Evolutionary conservation across 2,329 filamentous ascomycete species (phyloP).

Genomic region (Aspergillus nomiae): DNA sequence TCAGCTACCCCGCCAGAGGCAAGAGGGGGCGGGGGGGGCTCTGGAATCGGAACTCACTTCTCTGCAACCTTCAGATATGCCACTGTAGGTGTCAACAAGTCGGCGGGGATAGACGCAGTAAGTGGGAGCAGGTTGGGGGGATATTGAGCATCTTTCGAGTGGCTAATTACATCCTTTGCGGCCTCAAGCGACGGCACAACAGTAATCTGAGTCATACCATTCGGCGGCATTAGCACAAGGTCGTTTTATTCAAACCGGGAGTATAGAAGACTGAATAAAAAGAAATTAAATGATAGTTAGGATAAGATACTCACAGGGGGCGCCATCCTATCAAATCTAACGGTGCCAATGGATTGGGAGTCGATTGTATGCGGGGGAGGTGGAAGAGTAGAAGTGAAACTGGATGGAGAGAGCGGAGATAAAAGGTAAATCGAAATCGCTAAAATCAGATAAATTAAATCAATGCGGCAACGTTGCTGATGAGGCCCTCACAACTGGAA

Average conservation of each 20-base stretch:
- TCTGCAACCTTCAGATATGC: slow-evolving; percentile 90
- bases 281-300: not conserved
- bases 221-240: not conserved
- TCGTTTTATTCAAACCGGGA: not conserved
- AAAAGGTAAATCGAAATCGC: not conserved
- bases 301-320: slow-evolving; percentile 26
- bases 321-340: slow-evolving; percentile 24
- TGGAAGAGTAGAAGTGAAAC: slow-evolving; percentile 9
- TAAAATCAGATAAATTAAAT: not conserved
- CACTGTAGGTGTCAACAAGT: slow-evolving; percentile 90
- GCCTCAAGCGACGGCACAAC: slow-evolving; percentile 65
- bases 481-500: not conserved
- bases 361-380: slow-evolving; percentile 21
- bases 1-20: slow-evolving; percentile 13
- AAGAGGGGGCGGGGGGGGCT: not conserved
- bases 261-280: not conserved
- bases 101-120: slow-evolving; percentile 82
- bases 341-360: slow-evolving; percentile 4
- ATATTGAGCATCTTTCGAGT: slow-evolving; percentile 54
- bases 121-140: slow-evolving; percentile 79
- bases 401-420: not conserved
- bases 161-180: slow-evolving; percentile 58
- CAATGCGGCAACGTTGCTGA: not conserved
- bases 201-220: slow-evolving; percentile 42
- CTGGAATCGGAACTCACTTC: slow-evolving; percentile 54